Conservation (phyloP, 345 rosid species). For the Syzygium jambos region DNA sequence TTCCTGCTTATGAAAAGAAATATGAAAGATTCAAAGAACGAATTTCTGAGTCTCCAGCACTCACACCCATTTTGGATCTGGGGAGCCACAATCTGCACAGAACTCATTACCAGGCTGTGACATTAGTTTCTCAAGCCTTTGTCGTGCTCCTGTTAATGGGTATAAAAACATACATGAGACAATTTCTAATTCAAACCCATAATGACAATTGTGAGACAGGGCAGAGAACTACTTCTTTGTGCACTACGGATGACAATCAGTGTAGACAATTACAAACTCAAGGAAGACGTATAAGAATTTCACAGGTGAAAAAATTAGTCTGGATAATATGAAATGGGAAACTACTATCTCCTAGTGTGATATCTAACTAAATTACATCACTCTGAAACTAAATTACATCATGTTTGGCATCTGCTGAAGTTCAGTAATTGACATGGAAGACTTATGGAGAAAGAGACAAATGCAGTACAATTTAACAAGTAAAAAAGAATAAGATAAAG, state of each 20-base stretch:
- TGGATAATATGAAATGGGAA: not conserved
- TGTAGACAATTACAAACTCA: not conserved
- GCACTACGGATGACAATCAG: not conserved
- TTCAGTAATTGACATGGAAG: not conserved
- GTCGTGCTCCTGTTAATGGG: slow-evolving; percentile 34
- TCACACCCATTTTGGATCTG: slow-evolving; percentile 99
- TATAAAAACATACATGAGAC: not conserved
- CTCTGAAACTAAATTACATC: not conserved
- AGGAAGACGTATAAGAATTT: not conserved
- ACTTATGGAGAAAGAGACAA: not conserved
- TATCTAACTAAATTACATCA: not conserved
- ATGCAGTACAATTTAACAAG: not conserved
- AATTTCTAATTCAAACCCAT: not conserved
- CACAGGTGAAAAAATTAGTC: not conserved
- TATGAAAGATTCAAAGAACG: slow-evolving; percentile 2
- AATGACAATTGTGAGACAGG: not conserved
- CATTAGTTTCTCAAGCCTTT: slow-evolving; percentile 48
- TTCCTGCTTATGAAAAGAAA: slow-evolving; percentile 1
- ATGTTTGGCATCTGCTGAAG: not conserved
- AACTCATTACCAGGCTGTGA: slow-evolving; percentile 39
- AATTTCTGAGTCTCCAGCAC: slow-evolving; percentile 6
- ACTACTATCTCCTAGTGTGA: not conserved
- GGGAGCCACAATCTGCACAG: slow-evolving; percentile 95
- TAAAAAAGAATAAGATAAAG: not conserved
- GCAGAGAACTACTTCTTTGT: not conserved